These are phyloP conservation scores for Aquilaria sinensis DNA, from an alignment of 345 rosid genomes.

Conservation along the genomic window DNA sequence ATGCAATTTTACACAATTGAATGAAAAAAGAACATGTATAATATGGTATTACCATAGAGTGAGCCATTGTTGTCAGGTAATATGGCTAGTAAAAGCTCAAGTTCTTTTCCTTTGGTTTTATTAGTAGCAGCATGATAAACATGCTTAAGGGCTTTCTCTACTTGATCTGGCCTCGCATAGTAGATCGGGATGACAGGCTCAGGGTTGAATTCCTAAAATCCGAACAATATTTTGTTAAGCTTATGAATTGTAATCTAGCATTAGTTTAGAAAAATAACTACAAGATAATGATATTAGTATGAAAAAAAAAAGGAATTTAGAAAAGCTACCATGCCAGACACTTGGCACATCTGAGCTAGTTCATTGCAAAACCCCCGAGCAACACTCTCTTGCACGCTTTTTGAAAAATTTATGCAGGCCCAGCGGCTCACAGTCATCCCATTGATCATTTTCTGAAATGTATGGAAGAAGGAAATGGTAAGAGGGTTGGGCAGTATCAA, in stretches of 20 bases:
- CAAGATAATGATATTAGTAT: not conserved
- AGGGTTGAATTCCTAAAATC: slow-evolving; percentile 72
- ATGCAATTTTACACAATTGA: not conserved
- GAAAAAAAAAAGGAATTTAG: not conserved
- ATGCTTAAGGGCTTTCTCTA: slow-evolving; percentile 93
- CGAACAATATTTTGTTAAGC: slow-evolving; percentile 4
- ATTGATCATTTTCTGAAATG: slow-evolving; percentile 85
- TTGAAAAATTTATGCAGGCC: slow-evolving; percentile 97
- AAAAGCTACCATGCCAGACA: slow-evolving; percentile 90
- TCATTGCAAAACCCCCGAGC: slow-evolving; percentile 92
- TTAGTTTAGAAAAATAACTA: not conserved
- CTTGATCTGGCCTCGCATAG: slow-evolving; percentile 92
- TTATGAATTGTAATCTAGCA: not conserved
- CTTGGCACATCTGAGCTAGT: slow-evolving; percentile 96
- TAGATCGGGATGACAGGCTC: slow-evolving; percentile 92
- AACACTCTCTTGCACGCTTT: slow-evolving; percentile 88
- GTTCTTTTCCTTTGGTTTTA: slow-evolving; percentile 93
- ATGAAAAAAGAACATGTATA: not conserved
- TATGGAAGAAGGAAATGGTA: slow-evolving; percentile 9
- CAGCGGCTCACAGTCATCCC: slow-evolving; percentile 95
- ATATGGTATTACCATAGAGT: slow-evolving; percentile 56
- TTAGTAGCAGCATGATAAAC: slow-evolving; percentile 71
- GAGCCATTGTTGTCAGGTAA: slow-evolving; percentile 97
- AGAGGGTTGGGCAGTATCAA: not conserved
- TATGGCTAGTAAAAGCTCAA: slow-evolving; percentile 87